Evolutionary conservation across 768 basidiomycete species (phyloP).

Genomic region (Lanmaoa rubissima): DNA sequence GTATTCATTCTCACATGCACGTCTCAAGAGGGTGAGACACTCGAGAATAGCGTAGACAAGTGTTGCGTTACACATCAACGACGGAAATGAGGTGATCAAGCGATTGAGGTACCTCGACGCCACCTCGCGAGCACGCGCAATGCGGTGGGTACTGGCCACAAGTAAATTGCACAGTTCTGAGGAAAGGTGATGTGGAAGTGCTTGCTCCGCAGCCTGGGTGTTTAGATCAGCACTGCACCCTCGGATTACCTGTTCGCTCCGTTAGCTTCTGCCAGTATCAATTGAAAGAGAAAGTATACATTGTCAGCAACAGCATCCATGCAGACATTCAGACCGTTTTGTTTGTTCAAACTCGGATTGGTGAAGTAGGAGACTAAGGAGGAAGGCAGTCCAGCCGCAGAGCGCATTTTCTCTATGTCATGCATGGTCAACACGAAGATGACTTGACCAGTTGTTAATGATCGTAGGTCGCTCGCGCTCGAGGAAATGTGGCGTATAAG

Average conservation of each 20-base stretch:
- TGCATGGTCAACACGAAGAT: slow-evolving; percentile 84
- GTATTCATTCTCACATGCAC: slow-evolving; percentile 86
- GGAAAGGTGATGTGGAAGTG: slow-evolving; percentile 65
- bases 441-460: slow-evolving; percentile 76
- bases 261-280: not conserved
- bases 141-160: slow-evolving; percentile 76
- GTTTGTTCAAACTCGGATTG: slow-evolving; percentile 80
- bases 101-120: slow-evolving; percentile 82
- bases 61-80: slow-evolving; percentile 86
- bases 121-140: slow-evolving; percentile 76
- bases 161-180: slow-evolving; percentile 75
- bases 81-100: slow-evolving; percentile 88
- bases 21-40: slow-evolving; percentile 82
- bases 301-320: slow-evolving; percentile 89
- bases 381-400: slow-evolving; percentile 74
- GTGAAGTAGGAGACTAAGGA: slow-evolving; percentile 84
- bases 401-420: slow-evolving; percentile 85
- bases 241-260: slow-evolving; percentile 62
- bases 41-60: slow-evolving; percentile 90
- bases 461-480: slow-evolving; percentile 65
- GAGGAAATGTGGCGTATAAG: slow-evolving; percentile 67
- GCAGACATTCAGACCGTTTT: slow-evolving; percentile 61
- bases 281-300: slow-evolving; percentile 38
- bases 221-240: slow-evolving; percentile 73
- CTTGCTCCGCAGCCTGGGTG: slow-evolving; percentile 73